Evolutionary conservation across 306 rosid genomes (phyloP).

Genomic region (Lathyrus aphaca): DNA sequence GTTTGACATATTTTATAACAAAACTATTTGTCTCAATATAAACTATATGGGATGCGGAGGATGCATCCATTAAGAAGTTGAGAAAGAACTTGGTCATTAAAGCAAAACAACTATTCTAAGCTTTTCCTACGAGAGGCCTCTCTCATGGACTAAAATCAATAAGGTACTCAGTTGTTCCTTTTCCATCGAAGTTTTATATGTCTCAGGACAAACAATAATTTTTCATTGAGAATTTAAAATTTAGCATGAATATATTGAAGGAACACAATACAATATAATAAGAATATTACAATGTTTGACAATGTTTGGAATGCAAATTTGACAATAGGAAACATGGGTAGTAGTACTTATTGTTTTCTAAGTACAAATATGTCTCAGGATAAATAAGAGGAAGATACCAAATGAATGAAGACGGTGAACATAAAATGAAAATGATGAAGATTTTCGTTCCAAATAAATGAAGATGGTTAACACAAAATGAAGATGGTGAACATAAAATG

Average conservation of each 20-base stretch:
- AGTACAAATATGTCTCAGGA: too few relatives aligned
- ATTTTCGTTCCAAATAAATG: too few relatives aligned
- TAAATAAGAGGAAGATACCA: too few relatives aligned
- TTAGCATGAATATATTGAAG: conserved; percentile 18
- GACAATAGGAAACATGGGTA: neutral
- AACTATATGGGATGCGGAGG: conserved; percentile 81
- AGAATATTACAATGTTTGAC: neutral
- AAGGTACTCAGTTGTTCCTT: conserved; percentile 81
- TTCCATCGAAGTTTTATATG: conserved; percentile 8
- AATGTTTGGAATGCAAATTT: conserved; percentile 27
- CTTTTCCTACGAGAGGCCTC: conserved; percentile 90
- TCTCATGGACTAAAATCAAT: conserved; percentile 76
- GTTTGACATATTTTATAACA: conserved; percentile 9
- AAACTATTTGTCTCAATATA: conserved; percentile 24
- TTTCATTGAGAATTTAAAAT: conserved; percentile 15
- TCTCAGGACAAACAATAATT: conserved; percentile 22
- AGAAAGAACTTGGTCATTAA: conserved; percentile 83
- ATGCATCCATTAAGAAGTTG: conserved; percentile 80
- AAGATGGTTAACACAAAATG: too few relatives aligned
- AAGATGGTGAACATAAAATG: too few relatives aligned
- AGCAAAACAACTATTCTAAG: conserved; percentile 88
- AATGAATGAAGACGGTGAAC: too few relatives aligned
- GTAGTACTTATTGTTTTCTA: conserved; percentile 5
- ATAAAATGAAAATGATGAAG: too few relatives aligned
- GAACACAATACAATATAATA: conserved; percentile 7